Evolutionary conservation across 306 rosid species (phyloP).

Genomic region (Prunus mume): DNA sequence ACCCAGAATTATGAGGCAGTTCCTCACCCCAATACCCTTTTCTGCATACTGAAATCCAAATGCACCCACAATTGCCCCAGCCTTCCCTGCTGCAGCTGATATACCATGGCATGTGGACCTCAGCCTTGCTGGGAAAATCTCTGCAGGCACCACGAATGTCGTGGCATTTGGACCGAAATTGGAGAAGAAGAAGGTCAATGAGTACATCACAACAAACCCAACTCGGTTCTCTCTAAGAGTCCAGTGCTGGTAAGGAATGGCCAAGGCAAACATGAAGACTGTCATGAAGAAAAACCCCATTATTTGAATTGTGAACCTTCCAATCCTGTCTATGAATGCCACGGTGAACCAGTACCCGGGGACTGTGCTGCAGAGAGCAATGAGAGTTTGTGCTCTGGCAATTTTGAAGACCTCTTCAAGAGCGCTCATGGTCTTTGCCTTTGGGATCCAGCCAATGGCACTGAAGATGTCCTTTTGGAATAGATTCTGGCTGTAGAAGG

Average conservation of each 20-base stretch:
- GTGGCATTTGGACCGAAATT: slow-evolving; percentile 90
- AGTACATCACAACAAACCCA: slow-evolving; percentile 76
- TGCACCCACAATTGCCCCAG: slow-evolving; percentile 84
- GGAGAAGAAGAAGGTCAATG: slow-evolving; percentile 86
- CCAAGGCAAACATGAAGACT: slow-evolving; percentile 79
- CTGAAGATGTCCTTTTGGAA: slow-evolving; percentile 88
- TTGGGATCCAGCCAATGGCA: slow-evolving; percentile 82
- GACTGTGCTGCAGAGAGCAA: slow-evolving; percentile 83
- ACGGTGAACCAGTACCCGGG: slow-evolving; percentile 96
- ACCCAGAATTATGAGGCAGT: slow-evolving; percentile 52
- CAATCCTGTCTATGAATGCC: slow-evolving; percentile 59
- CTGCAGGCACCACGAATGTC: slow-evolving; percentile 84
- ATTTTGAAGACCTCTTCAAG: slow-evolving; percentile 70
- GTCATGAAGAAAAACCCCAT: slow-evolving; percentile 93
- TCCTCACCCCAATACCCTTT: slow-evolving; percentile 50
- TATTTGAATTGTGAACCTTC: slow-evolving; percentile 66
- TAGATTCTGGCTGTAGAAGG: slow-evolving; percentile 84
- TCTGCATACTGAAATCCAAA: slow-evolving; percentile 74
- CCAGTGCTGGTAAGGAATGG: slow-evolving; percentile 89
- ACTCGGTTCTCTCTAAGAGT: slow-evolving; percentile 52
- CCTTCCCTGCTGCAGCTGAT: slow-evolving; percentile 87
- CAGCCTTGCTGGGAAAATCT: slow-evolving; percentile 81
- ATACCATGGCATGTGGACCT: slow-evolving; percentile 91
- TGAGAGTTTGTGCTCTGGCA: slow-evolving; percentile 78
- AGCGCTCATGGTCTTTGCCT: slow-evolving; percentile 72